Evolutionary conservation across 306 rosid genomes (phyloP).

Genomic region (Fagus sylvatica): DNA sequence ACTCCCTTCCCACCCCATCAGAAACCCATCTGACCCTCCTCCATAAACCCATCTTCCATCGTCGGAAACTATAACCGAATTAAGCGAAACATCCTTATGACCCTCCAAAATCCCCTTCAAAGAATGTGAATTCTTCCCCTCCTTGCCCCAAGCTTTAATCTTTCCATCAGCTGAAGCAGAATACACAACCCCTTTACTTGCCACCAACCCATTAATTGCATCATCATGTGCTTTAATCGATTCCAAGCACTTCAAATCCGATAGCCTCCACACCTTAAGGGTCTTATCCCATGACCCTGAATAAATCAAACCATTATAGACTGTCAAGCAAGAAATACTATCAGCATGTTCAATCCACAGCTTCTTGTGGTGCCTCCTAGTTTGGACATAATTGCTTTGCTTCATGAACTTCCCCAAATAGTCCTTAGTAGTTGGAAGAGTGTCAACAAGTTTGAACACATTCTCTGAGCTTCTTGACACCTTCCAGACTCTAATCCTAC

Average conservation of each 20-base stretch:
- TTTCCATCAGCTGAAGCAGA: constrained; percentile 99
- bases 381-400: constrained; percentile 85
- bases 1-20: constrained; percentile 68
- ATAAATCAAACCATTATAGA: constrained; percentile 62
- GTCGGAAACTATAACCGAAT: constrained; percentile 66
- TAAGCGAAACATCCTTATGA: constrained; percentile 73
- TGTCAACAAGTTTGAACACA: constrained; percentile 60
- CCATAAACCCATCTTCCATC: constrained; percentile 88
- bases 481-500: constrained; percentile 86
- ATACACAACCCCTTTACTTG: constrained; percentile 67
- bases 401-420: constrained; percentile 84
- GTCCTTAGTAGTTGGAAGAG: constrained; percentile 82
- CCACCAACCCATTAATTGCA: constrained; percentile 77
- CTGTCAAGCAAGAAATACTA: constrained; percentile 80
- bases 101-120: constrained; percentile 68
- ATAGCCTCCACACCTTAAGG: constrained; percentile 76
- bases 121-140: constrained; percentile 42
- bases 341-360: constrained; percentile 91
- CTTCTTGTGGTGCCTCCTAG: constrained; percentile 74
- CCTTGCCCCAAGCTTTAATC: constrained; percentile 81
- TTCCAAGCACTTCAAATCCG: constrained; percentile 85
- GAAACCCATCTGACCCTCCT: constrained; percentile 71
- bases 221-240: constrained; percentile 91
- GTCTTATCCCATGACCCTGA: constrained; percentile 98
- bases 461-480: constrained; percentile 77